phyloP scores from a whole-genome alignment of 768 basidiomycete genomes.

The Termitomyces titanicus region DNA sequence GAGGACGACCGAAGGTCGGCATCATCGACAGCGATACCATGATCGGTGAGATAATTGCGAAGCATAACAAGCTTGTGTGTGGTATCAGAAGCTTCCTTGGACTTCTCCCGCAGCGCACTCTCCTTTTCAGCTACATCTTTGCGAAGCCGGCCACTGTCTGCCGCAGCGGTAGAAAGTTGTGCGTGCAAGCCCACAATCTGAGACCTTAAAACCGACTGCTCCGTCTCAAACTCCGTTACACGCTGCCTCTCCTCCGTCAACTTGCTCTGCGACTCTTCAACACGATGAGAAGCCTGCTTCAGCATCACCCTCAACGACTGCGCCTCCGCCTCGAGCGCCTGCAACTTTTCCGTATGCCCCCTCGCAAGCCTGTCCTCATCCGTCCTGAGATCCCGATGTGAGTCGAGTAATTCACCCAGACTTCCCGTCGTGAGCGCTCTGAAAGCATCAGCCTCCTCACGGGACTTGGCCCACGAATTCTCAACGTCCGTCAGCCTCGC shows the following conservation, averaged over 20 bases:
- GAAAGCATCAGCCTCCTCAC: slow-evolving; percentile 90
- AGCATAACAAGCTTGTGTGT: slow-evolving; percentile 75
- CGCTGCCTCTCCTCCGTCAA: slow-evolving; percentile 66
- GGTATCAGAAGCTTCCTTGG: slow-evolving; percentile 64
- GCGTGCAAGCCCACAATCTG: slow-evolving; percentile 73
- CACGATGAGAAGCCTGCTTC: slow-evolving; percentile 67
- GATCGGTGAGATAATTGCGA: slow-evolving; percentile 83
- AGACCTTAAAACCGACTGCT: slow-evolving; percentile 60
- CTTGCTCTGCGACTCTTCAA: slow-evolving; percentile 65
- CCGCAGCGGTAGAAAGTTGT: slow-evolving; percentile 64
- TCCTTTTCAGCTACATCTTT: slow-evolving; percentile 71
- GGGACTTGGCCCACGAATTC: slow-evolving; percentile 87
- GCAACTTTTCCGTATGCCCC: slow-evolving; percentile 78
- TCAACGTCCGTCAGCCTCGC: slow-evolving; percentile 74
- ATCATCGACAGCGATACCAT: slow-evolving; percentile 78
- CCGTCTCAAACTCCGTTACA: slow-evolving; percentile 59
- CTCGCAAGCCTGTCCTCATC: slow-evolving; percentile 77
- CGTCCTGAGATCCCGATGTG: slow-evolving; percentile 78
- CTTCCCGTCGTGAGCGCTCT: slow-evolving; percentile 82
- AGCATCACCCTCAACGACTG: slow-evolving; percentile 76
- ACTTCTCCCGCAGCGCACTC: slow-evolving; percentile 54
- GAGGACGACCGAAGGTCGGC: slow-evolving; percentile 53
- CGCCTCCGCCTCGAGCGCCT: slow-evolving; percentile 76
- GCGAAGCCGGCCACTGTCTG: slow-evolving; percentile 66
- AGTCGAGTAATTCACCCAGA: slow-evolving; percentile 83